Evolutionary conservation across 345 rosid species (phyloP).

Genomic region (Acer yangbiense): DNA sequence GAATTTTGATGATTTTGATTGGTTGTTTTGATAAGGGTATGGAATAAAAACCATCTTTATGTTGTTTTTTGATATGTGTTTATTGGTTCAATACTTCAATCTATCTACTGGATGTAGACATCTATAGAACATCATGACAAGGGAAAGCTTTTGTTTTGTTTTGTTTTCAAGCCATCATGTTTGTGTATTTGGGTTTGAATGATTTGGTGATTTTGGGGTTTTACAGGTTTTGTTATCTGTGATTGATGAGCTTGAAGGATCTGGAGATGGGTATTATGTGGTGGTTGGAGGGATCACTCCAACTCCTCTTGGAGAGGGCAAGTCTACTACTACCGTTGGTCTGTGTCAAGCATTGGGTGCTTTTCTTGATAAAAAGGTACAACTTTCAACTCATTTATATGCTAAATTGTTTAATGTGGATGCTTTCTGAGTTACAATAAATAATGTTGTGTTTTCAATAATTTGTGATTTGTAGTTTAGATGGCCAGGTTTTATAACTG

Average conservation of each 20-base stretch:
- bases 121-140: too few species aligned
- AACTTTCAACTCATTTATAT: conserved; percentile 7
- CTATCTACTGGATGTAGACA: too few species aligned
- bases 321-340: conserved; percentile 93
- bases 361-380: conserved; percentile 85
- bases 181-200: conserved; percentile 10
- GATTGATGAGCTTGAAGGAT: conserved; percentile 72
- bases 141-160: too few species aligned
- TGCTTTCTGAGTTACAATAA: background rate
- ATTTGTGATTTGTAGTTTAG: conserved; percentile 7
- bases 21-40: background rate
- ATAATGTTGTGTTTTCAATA: background rate
- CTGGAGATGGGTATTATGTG: conserved; percentile 81
- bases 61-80: background rate
- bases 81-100: background rate
- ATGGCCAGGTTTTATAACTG: background rate
- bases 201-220: background rate
- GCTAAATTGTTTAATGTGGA: background rate
- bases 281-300: conserved; percentile 99
- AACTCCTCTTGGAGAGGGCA: conserved; percentile 99
- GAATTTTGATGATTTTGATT: background rate
- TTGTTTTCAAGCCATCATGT: background rate
- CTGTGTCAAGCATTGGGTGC: conserved; percentile 98
- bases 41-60: background rate
- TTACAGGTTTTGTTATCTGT: conserved; percentile 75